Conservation (phyloP, 192 early-diverging fungal species). For the Mortierella antarctica region DNA sequence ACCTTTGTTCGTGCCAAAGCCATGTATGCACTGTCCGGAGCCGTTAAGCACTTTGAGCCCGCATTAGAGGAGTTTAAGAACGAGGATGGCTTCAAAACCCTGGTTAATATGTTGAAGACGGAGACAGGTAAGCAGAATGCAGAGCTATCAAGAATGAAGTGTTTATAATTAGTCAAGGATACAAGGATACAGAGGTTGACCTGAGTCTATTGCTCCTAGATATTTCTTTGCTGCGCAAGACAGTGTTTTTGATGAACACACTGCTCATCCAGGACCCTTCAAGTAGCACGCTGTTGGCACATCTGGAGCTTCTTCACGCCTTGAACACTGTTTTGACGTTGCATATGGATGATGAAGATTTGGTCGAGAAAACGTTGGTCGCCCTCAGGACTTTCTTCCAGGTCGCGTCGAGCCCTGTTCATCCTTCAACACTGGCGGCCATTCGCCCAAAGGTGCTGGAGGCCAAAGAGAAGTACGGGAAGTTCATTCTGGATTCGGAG, state of each 20-base stretch:
- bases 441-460: conserved; percentile 30
- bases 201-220: conserved; percentile 30
- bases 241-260: conserved; percentile 71
- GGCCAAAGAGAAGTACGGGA: conserved; percentile 35
- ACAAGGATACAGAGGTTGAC: not conserved
- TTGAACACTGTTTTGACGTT: conserved; percentile 55
- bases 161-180: not conserved
- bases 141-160: not conserved
- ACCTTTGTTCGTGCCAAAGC: conserved; percentile 71
- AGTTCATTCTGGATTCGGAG: conserved; percentile 27
- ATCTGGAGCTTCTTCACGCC: conserved; percentile 59
- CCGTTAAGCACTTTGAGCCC: conserved; percentile 66
- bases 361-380: conserved; percentile 60
- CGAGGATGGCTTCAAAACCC: conserved; percentile 54
- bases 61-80: conserved; percentile 69
- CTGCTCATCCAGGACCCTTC: conserved; percentile 68
- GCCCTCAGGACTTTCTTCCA: conserved; percentile 33
- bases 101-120: conserved; percentile 60
- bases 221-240: conserved; percentile 58
- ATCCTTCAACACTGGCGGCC: conserved; percentile 10
- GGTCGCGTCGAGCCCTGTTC: conserved; percentile 13
- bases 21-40: conserved; percentile 75
- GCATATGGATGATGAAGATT: conserved; percentile 59
- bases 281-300: conserved; percentile 54
- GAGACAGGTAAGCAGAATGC: conserved; percentile 42